Base-by-base conservation (phyloP, 2,329 filamentous ascomycete species). In the Cylindrodendrum hubeiense region DNA sequence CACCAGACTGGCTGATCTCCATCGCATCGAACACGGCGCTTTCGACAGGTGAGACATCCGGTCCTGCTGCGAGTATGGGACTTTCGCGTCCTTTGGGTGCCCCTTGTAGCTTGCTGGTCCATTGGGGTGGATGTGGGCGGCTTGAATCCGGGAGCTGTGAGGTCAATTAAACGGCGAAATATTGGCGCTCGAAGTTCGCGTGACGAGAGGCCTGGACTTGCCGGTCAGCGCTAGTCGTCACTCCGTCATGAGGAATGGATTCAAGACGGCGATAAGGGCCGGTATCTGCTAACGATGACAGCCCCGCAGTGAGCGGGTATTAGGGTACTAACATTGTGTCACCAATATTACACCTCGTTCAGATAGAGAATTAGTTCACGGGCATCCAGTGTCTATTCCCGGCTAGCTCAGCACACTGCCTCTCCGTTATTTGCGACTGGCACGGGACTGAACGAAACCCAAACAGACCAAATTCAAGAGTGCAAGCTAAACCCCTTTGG, bases 1-100 rank as follows among this genome's bases (percentile, higher is more conserved):
- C 37, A 72, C 71, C 71, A 74, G n/a, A 15, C 56, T 47, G 66
- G 66, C 30, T 56, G 53, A 19, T 34, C 37, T 12, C 64, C 62
- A 56, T 67, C 66, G 12, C 66, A 67, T 10, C 62, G 43, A 13
- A 66, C 58, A 24, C 55, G 54, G 3, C 66, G 66, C 21, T 49
- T 47, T 28, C 66, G 52, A 37, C 66, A 67, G 3, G 63, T 65
- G 19, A 57, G 24, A 28, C 66, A 67, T 17, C 66, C 66, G 3
- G 24, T 46, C 22, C 58, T 54, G 15, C 66, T 67, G 9, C 66
- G 63, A 17, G 62, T 67, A 49, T 63, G 62, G 24, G 39, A 19
- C 59, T 54, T 62, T 8, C 59, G 49, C 6, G 41, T 54, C 13
- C 55, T 47, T 13, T 47, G 24, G 9, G 7, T 10, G 21, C 10